Evolutionary conservation across 495 filamentous ascomycete species (phyloP).

Genomic region (Astrothelium macrocarpum): DNA sequence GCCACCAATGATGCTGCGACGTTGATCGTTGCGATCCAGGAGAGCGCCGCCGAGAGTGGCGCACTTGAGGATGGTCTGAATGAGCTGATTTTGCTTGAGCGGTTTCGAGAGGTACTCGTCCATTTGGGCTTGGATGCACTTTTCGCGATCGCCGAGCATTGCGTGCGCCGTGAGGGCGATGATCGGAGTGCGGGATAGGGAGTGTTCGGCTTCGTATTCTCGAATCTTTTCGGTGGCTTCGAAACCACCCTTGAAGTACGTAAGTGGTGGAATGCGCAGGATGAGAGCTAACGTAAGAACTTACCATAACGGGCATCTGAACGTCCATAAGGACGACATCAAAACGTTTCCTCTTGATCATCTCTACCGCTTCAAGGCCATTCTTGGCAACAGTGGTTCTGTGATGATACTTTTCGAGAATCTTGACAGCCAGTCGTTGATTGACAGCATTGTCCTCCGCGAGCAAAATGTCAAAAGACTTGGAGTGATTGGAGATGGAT

Average conservation of each 20-base stretch:
- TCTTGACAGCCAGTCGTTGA: slow-evolving; percentile 91
- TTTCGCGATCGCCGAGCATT: slow-evolving; percentile 97
- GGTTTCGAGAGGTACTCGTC: slow-evolving; percentile 98
- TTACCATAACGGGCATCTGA: slow-evolving; percentile 96
- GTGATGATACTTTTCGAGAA: slow-evolving; percentile 96
- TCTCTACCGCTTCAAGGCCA: slow-evolving; percentile 82
- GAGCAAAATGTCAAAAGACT: slow-evolving; percentile 90
- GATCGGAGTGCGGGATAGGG: slow-evolving; percentile 77
- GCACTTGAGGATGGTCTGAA: slow-evolving; percentile 90
- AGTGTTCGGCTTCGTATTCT: slow-evolving; percentile 75
- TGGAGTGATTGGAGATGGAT: slow-evolving; percentile 84
- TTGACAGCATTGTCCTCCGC: slow-evolving; percentile 98
- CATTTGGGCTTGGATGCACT: slow-evolving; percentile 97
- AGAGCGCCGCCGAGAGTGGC: slow-evolving; percentile 79
- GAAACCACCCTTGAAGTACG: slow-evolving; percentile 64
- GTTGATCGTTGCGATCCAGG: slow-evolving; percentile 45
- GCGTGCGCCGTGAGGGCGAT: slow-evolving; percentile 97
- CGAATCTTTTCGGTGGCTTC: slow-evolving; percentile 96
- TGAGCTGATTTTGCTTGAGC: slow-evolving; percentile 94
- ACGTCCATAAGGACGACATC: slow-evolving; percentile 99
- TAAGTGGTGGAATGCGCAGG: slow-evolving; percentile 1
- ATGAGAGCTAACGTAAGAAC: slow-evolving; percentile 13
- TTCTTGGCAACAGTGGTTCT: slow-evolving; percentile 94
- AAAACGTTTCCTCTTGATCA: slow-evolving; percentile 79
- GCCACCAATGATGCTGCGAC: slow-evolving; percentile 16